Conservation (phyloP, 805 yeast species). For the Kodamaea nitidulidarum region DNA sequence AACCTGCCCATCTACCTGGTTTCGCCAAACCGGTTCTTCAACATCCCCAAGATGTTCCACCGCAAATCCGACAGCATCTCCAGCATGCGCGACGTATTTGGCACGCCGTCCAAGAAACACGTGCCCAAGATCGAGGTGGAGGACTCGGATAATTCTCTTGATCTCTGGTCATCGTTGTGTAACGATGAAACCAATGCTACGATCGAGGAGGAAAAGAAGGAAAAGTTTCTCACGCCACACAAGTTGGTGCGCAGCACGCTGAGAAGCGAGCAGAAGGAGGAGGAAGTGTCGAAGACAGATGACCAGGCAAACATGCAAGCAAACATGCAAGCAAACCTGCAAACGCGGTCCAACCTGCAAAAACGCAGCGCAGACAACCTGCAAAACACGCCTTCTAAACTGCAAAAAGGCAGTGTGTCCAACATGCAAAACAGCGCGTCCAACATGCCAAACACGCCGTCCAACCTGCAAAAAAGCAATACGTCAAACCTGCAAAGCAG, state of each 20-base stretch:
- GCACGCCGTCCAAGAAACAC: conserved; percentile 10
- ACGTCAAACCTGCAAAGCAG: no score
- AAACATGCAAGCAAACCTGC: no score
- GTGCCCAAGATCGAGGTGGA: conserved; percentile 2
- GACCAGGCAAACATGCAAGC: no score
- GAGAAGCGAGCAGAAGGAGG: no score
- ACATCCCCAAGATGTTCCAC: conserved; percentile 16
- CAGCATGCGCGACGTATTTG: conserved; percentile 14
- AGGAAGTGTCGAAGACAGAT: no score
- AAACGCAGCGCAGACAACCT: no score
- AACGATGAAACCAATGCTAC: conserved; percentile 14
- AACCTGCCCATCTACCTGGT: conserved; percentile 32
- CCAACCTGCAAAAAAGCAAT: neutral
- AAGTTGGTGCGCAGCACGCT: conserved; percentile 15
- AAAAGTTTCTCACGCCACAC: conserved; percentile 31
- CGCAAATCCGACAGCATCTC: conserved; percentile 7
- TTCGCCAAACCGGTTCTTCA: conserved; percentile 35
- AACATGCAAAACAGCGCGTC: conserved; percentile 4
- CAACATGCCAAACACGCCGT: neutral
- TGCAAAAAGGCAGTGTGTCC: conserved; percentile 2
- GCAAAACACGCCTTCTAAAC: no score
- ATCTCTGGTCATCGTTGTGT: conserved; percentile 30
- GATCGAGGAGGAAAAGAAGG: neutral
- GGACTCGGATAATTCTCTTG: conserved; percentile 15
- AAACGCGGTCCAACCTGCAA: neutral